Percentiles rank a stretch among this genome's conserved stretches.
Conservation (phyloP, 2,329 filamentous ascomycete genomes). For the Waltergamsia citrina region DNA sequence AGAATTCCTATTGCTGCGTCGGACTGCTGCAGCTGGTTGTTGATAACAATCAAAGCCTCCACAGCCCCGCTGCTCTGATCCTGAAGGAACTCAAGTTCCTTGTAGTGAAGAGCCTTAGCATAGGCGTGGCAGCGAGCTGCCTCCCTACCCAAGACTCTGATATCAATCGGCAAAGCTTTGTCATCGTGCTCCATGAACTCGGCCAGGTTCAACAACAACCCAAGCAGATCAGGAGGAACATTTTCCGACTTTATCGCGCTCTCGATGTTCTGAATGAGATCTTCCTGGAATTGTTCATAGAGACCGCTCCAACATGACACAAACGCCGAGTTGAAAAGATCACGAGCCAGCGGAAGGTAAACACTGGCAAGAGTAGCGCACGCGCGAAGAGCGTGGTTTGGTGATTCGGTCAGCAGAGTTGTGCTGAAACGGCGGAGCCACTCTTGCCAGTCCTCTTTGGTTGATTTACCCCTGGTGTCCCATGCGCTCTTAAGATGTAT, state of each 20-base stretch:
- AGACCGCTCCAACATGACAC: constrained; percentile 98
- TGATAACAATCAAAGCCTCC: constrained; percentile 96
- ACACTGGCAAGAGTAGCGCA: constrained; percentile 87
- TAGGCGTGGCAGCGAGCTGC: constrained; percentile 96
- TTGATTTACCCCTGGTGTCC: constrained; percentile 95
- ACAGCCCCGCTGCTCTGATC: constrained; percentile 94
- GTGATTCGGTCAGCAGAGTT: constrained; percentile 87
- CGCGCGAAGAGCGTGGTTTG: constrained; percentile 87
- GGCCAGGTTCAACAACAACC: constrained; percentile 87
- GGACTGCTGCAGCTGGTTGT: constrained; percentile 97
- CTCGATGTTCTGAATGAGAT: constrained; percentile 91
- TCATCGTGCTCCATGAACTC: constrained; percentile 99
- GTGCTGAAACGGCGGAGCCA: constrained; percentile 97
- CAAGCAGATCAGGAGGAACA: constrained; percentile 90
- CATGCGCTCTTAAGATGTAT: constrained; percentile 95
- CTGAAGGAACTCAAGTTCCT: constrained; percentile 95
- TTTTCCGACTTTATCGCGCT: constrained; percentile 91
- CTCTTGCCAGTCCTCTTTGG: constrained; percentile 97
- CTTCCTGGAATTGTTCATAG: constrained; percentile 94
- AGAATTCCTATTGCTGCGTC: constrained; percentile 98
- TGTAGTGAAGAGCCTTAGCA: constrained; percentile 96
- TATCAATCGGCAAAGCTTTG: constrained; percentile 95
- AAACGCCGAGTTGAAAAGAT: constrained; percentile 97
- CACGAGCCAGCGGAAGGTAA: constrained; percentile 83
- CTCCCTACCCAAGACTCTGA: constrained; percentile 86